Evolutionary conservation across 2,329 filamentous ascomycete species (phyloP).

Genomic region (Neodidymelliopsis sp.): DNA sequence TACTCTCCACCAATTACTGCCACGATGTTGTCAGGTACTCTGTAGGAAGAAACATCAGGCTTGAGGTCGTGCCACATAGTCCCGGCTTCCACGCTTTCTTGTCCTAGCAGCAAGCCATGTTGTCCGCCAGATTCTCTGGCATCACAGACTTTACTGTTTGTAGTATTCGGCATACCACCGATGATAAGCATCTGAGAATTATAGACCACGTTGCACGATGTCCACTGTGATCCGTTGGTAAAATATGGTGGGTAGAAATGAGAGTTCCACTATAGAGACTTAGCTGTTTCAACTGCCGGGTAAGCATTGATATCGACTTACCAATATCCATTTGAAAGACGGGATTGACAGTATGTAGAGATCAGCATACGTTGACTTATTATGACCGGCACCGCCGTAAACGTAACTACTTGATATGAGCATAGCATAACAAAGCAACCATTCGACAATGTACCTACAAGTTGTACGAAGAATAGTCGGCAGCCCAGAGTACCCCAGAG

Average conservation of each 20-base stretch:
- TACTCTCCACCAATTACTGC: not conserved
- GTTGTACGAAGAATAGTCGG: conserved; percentile 67
- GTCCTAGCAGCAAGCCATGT: conserved; percentile 61
- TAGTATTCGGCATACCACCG: conserved; percentile 57
- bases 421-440: not conserved
- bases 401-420: conserved; percentile 57
- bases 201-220: conserved; percentile 62
- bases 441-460: conserved; percentile 56
- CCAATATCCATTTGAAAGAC: conserved; percentile 66
- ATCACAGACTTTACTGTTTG: conserved; percentile 56
- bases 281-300: conserved; percentile 32
- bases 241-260: conserved; percentile 50
- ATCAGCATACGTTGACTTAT: conserved; percentile 64
- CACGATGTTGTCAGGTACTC: not conserved
- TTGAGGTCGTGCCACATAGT: not conserved
- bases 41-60: too few species aligned
- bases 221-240: conserved; percentile 52
- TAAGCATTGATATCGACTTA: not conserved
- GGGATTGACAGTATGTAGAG: conserved; percentile 67
- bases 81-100: conserved; percentile 48
- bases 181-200: conserved; percentile 66
- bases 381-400: conserved; percentile 62
- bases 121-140: conserved; percentile 57
- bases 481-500: conserved; percentile 64
- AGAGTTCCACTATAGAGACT: conserved; percentile 8